These are phyloP conservation scores for Alternaria hordeiaustralica DNA, from an alignment of 2,329 filamentous ascomycete genomes.

Conservation along the genomic window DNA sequence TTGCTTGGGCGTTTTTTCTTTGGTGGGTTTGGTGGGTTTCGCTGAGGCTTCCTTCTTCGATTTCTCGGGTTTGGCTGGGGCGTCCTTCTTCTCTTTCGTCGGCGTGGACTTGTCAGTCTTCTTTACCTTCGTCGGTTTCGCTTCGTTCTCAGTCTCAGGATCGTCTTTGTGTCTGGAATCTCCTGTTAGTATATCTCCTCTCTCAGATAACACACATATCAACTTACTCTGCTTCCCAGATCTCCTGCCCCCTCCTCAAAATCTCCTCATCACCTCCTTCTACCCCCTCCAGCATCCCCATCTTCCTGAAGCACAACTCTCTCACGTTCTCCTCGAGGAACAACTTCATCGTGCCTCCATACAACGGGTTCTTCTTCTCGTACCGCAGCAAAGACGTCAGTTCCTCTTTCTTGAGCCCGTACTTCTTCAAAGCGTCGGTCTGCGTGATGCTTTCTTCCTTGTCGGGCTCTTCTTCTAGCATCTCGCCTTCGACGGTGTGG, in stretches of 20 bases:
- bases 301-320: slow-evolving; percentile 13
- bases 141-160: not conserved
- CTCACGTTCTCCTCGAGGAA: slow-evolving; percentile 14
- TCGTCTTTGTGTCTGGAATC: not conserved
- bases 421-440: slow-evolving; percentile 16
- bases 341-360: slow-evolving; percentile 14
- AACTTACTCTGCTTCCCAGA: slow-evolving; percentile 17
- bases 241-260: slow-evolving; percentile 4
- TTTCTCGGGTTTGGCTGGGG: not conserved
- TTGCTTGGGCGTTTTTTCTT: slow-evolving; percentile 15
- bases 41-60: not conserved
- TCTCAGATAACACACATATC: not conserved
- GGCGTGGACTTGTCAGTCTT: not conserved
- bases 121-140: not conserved
- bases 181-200: not conserved
- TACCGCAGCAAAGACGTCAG: slow-evolving; percentile 7
- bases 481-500: not conserved
- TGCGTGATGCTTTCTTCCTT: slow-evolving; percentile 18
- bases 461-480: slow-evolving; percentile 9
- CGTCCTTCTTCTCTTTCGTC: not conserved
- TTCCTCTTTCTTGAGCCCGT: slow-evolving; percentile 20
- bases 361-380: slow-evolving; percentile 14
- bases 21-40: not conserved
- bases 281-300: slow-evolving; percentile 6
- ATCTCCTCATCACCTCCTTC: not conserved